Base-by-base conservation (phyloP, 225 moss, liverwort and hornwort species). In the Polytrichum commune region DNA sequence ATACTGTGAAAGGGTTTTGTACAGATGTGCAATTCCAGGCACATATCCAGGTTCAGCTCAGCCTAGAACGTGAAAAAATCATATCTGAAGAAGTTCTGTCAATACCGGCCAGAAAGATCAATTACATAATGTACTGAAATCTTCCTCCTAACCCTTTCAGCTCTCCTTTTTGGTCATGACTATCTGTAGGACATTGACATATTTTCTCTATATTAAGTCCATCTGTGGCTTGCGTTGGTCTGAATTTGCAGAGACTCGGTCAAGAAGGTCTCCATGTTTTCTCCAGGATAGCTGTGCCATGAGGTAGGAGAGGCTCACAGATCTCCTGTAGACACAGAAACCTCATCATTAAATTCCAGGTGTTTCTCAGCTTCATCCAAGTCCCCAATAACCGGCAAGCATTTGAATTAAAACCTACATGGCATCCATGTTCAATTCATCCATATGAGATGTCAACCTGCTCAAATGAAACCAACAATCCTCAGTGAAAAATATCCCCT, bases 351-450 rank as follows among this genome's bases (percentile, higher is more conserved):
- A 74, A 89, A 80, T 55, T 92, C 90, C 60, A 92, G 71, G 58
- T 90, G 92, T 62, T 86, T 81, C 69, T 92, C 92, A 32, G 83
- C 92, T 71, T 92, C 92, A 4, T 90, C 77, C 19, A 89, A 73
- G 29, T 94, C 80, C 68, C 86, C 93, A 29, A 88, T 83, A 68
- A 92, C 77, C 79, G 90, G 73, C 65, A 90, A 77, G 74, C 92
- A 90, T 68, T 10, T 94, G 92, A 54, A 94, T 73, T 27, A 82
- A 81, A 18, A 92, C 92, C 69, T 85, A 87, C 81, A 86, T 81
- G 53, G 92, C 90, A 66, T 90, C 93, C 80, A 90, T 84, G 74
- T 85, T 86, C 76, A 89, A 60, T 54, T 82, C 80, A 73, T 85
- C 83, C 82, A 90, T 46, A 53, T 83, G 84, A 20, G 86, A 76